Percentiles rank a stretch among this genome's conserved stretches.
phyloP scores from a whole-genome alignment of 176 grass and related monocot species.

The Echinochloa phyllopogon region DNA sequence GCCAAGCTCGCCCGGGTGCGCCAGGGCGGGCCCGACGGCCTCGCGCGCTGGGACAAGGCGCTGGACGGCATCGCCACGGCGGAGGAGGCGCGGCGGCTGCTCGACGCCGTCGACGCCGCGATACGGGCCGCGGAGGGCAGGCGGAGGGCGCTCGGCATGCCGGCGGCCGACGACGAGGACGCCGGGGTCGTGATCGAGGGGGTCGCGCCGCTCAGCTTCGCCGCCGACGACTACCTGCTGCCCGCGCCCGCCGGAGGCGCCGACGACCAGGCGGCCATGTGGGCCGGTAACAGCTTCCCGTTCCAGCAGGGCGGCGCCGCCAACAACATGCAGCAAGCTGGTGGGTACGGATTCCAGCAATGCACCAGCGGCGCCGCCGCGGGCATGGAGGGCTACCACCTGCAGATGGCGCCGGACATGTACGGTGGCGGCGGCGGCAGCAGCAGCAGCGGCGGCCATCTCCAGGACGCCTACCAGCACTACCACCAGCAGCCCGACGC shows the following conservation, averaged over 20 bases:
- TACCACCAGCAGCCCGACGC: background rate
- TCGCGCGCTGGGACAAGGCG: slow-evolving; percentile 29
- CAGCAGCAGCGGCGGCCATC: background rate
- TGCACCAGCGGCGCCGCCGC: background rate
- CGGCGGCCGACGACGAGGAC: background rate
- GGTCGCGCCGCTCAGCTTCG: background rate
- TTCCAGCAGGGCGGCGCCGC: background rate
- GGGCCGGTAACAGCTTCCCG: background rate
- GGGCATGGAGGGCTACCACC: slow-evolving; percentile 15
- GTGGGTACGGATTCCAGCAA: background rate
- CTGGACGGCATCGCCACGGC: background rate
- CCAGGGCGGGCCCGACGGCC: slow-evolving; percentile 8
- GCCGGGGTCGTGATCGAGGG: background rate
- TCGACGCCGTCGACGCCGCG: slow-evolving; percentile 18
- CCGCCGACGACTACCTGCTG: background rate
- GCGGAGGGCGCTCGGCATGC: slow-evolving; percentile 2
- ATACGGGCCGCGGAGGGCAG: background rate
- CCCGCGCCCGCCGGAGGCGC: background rate
- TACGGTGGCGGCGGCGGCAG: background rate
- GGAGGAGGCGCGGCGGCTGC: background rate
- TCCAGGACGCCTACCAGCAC: background rate
- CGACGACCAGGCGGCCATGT: background rate
- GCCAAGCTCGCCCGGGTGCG: slow-evolving; percentile 40
- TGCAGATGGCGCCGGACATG: slow-evolving; percentile 9
- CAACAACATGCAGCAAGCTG: background rate